Base-by-base conservation (phyloP, 176 grass and related monocot species). In the Chrysopogon serrulatus region DNA sequence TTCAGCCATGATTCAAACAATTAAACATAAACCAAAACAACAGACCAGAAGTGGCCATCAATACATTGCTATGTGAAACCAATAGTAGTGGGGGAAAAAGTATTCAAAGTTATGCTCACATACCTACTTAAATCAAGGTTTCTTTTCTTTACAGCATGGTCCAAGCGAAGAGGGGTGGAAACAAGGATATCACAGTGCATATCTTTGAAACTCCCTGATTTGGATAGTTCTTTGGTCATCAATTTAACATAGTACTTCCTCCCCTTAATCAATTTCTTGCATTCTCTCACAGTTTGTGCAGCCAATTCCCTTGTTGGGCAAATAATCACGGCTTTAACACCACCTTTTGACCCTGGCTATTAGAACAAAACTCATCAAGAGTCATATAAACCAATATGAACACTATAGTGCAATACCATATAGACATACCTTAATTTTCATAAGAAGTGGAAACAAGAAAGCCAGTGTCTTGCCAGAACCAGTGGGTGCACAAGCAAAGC, bases 401-500 rank as follows among this genome's bases (percentile, higher is more conserved):
- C 65, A 57, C 23, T 6, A 60, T 11, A 61, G 31, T 40, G 62
- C 18, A 74, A 83, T 49, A 33, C n/a, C 30, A 79, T 23, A 15
- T 74, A 86, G 56, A 79, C 61, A 41, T 94, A 98, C 96, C 93
- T 98, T 98, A 74, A 98, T 90, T 89, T 95, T 95, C 85, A 92
- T 92, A 80, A 98, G 91, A 11, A 98, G 93, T 6, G 91, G 93
- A 10, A 84, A 84, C 78, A 95, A 83, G 89, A 98, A 98, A 23
- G 93, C 96, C 73, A 95, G 85, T 78, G 96, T 98, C 83, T 98
- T 98, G 83, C 96, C 96, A 86, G 96, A 98, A 67, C 96, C 96
- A 44, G 96, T 98, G 36, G 96, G 93, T 68, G 96, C 96, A 89
- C 96, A 98, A 24, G 93, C 93, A 94, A 98, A 95, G 35, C 96